Base-by-base conservation (phyloP, 805 yeast species). In the Grigorovia transvaalensis region DNA sequence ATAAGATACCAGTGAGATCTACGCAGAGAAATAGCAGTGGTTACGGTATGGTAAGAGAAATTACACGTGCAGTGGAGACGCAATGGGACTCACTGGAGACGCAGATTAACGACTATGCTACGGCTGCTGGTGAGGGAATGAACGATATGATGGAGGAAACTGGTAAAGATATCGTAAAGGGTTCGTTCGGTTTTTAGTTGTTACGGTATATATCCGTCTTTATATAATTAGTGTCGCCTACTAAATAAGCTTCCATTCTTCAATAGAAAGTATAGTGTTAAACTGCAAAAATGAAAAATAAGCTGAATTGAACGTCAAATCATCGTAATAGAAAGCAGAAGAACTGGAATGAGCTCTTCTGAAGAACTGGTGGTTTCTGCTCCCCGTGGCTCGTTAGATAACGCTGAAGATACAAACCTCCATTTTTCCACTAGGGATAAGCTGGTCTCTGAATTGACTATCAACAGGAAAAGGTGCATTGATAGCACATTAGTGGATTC, bases 51-150 rank as follows among this genome's bases (percentile, higher is more conserved):
- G 54, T 73, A 43, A 69, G 65, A 49, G 59, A 62, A n/a, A 54
- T 72, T 2, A 51, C 68, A 60, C 73, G 79, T 57, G 69, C 73
- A 2, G 55, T 82, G 35, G 80, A 79, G 53, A 71, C 72, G 38
- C 81, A 82, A 0, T 63, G 79, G 51, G 84, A 80, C 47, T 58
- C 69, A 2, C 61, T 79, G 17, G 86, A 80, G 58, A 82, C 77
- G 51, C 68, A 75, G 9, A 63, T 81, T 49, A 77, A 80, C 60
- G 80, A 78, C 20, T 80, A 79, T 56, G 85, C 86, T 6, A 75
- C 72, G 44, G 72, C 68, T 33, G 68, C 81, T 33, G 74, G 78
- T 52, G 82, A 80, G 56, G 66, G 76, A n/a, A 69, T 81, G 71
- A 75, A 70, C 53, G 83, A 78, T 13, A 64, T 77, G 1, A 63